Base-by-base conservation (phyloP, 2,329 filamentous ascomycete species). In the Botrytis cinerea region DNA sequence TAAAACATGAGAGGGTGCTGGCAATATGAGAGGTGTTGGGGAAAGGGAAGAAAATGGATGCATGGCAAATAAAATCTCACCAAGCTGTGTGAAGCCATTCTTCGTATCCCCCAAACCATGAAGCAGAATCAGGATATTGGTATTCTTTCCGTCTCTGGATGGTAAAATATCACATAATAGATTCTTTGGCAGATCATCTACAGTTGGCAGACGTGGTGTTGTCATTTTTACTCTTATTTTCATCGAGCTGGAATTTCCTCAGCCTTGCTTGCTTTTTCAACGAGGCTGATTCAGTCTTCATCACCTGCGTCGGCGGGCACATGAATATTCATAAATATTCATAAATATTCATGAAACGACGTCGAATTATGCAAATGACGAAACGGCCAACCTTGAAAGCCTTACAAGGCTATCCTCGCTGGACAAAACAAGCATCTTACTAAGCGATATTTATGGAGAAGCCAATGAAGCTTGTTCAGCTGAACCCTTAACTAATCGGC, bases 41-140 rank as follows among this genome's bases (percentile, higher is more conserved):
- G 22, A 9, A 8, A 14, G 32, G 38, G 28, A 16, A 35, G 25
- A 14, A 45, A 18, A 51, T n/a, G 25, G 20, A 43, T 40, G 22
- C n/a, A 12, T 12, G n/a, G 12, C 18, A n/a, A 40, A 48, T 46
- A 18, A 40, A 4, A 12, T 40, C 71, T 54, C 63, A 74, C 67
- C 90, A 48, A 93, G 87, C 32, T 82, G 83, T 40, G 86, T 85
- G 81, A 92, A 92, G 48, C 88, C 84, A 32, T 81, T 78, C 68
- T 89, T 84, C 20, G 86, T 89, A 80, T 93, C 91, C 67, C 91
- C 91, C 28, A 93, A 85, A 74, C 91, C 90, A 80, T 93, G 91
- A 7, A 93, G 86, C 48, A 93, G 86, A 78, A 93, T 82, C 61
- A 93, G 86, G 75, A 92, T 82, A 80, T 92, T 92, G 35, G 87